phyloP scores from a whole-genome alignment of 2,329 filamentous ascomycete genomes.

The Plectosphaerella cucumerina region DNA sequence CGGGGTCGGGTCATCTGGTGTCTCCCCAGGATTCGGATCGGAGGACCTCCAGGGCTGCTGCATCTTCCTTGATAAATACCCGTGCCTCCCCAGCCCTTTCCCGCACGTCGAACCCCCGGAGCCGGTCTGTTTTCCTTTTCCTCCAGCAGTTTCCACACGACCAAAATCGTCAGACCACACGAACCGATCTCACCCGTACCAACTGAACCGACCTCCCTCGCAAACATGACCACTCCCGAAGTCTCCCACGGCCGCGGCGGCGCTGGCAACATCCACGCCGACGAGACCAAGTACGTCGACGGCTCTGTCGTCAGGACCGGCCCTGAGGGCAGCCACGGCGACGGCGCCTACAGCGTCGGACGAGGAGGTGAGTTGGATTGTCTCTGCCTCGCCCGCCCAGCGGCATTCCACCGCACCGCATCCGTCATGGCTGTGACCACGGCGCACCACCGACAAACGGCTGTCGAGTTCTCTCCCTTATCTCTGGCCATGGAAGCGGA shows the following conservation, averaged over 20 bases:
- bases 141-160: neutral
- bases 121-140: too few relatives aligned
- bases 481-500: neutral
- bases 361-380: slow-evolving; percentile 45
- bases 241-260: slow-evolving; percentile 59
- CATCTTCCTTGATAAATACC: neutral
- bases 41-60: neutral
- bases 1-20: too few relatives aligned
- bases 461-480: neutral
- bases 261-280: slow-evolving; percentile 56
- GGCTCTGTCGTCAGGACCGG: slow-evolving; percentile 57
- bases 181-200: neutral
- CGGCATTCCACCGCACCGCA: too few relatives aligned
- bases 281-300: slow-evolving; percentile 56
- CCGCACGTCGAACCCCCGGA: too few relatives aligned
- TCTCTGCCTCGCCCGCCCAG: too few relatives aligned
- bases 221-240: slow-evolving; percentile 34
- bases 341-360: slow-evolving; percentile 55
- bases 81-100: neutral
- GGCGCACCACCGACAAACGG: too few relatives aligned
- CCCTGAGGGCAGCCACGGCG: slow-evolving; percentile 49
- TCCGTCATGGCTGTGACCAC: too few relatives aligned
- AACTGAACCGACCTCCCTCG: neutral
- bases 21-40: slow-evolving; percentile 1
- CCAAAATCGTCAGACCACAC: neutral